These are phyloP conservation scores for Apiospora pterosperma DNA, from an alignment of 2,329 filamentous ascomycete species.

Conservation along the genomic window DNA sequence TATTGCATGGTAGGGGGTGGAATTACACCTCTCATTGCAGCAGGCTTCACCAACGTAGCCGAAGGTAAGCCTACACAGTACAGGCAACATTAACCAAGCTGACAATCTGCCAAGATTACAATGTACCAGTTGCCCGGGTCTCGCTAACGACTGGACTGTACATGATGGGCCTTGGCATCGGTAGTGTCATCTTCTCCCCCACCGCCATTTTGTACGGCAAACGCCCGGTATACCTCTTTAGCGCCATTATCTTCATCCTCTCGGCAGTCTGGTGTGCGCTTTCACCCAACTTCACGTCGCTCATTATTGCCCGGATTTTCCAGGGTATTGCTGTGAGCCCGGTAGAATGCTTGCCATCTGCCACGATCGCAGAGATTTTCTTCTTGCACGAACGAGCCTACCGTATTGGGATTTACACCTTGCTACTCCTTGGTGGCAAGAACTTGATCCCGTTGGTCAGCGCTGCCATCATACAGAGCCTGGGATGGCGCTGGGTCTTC, in stretches of 20 bases:
- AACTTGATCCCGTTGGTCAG: constrained; percentile 86
- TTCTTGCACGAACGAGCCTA: constrained; percentile 93
- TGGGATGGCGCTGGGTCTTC: constrained; percentile 89
- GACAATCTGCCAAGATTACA: constrained; percentile 38
- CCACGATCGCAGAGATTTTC: constrained; percentile 94
- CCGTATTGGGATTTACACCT: constrained; percentile 87
- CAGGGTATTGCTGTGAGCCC: constrained; percentile 86
- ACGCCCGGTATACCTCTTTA: constrained; percentile 80
- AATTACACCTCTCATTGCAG: constrained; percentile 85
- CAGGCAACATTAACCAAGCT: constrained; percentile 5
- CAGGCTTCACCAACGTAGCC: constrained; percentile 82
- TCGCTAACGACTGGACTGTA: constrained; percentile 87
- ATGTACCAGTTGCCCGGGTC: constrained; percentile 67
- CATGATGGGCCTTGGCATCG: constrained; percentile 89
- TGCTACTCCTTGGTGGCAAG: constrained; percentile 85
- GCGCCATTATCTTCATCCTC: constrained; percentile 72
- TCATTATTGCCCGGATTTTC: constrained; percentile 79
- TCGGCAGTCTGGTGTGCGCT: constrained; percentile 81
- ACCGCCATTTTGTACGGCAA: constrained; percentile 92
- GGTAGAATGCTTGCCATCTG: constrained; percentile 88
- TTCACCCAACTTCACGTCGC: constrained; percentile 76
- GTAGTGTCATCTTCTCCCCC: constrained; percentile 79
- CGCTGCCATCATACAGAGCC: constrained; percentile 73
- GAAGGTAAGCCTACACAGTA: constrained; percentile 27
- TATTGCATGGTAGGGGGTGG: constrained; percentile 93